Percentiles rank a stretch among this genome's conserved stretches.
These are phyloP conservation scores for Dryas octopetala DNA, from an alignment of 306 rosid genomes.

Conservation along the genomic window DNA sequence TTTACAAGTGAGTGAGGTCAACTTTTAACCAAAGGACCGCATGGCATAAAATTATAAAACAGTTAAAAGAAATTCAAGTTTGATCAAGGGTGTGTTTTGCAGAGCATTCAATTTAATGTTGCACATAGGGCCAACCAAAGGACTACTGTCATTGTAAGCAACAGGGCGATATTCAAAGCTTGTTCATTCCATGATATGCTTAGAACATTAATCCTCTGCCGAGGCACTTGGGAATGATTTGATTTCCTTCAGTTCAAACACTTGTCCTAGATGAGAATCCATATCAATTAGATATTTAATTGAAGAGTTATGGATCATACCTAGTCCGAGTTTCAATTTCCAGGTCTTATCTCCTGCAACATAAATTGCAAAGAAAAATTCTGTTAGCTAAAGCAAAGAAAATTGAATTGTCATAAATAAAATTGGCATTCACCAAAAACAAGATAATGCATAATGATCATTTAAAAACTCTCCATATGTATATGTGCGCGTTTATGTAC, in stretches of 20 bases:
- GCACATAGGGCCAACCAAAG: too few relatives aligned
- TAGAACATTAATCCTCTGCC: not conserved
- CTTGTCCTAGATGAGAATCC: not conserved
- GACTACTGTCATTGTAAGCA: not conserved
- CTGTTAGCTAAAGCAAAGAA: conserved; percentile 10
- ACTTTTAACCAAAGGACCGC: not conserved
- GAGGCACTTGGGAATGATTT: not conserved
- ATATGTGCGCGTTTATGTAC: not conserved
- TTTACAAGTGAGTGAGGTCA: not conserved
- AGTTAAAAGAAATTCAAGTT: not conserved
- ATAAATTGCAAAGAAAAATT: conserved; percentile 1
- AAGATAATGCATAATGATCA: not conserved
- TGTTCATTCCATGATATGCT: not conserved
- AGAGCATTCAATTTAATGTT: not conserved
- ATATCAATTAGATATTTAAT: not conserved
- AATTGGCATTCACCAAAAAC: not conserved
- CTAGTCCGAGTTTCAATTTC: conserved; percentile 34
- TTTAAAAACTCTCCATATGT: not conserved
- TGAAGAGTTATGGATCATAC: conserved; percentile 25
- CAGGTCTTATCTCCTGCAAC: conserved; percentile 18
- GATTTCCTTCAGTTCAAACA: not conserved
- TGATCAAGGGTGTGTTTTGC: not conserved
- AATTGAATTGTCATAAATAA: not conserved
- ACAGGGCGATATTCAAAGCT: not conserved
- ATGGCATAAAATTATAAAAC: too few relatives aligned